Base-by-base conservation (phyloP, 2,329 filamentous ascomycete species). In the Furcasterigmium furcatum region DNA sequence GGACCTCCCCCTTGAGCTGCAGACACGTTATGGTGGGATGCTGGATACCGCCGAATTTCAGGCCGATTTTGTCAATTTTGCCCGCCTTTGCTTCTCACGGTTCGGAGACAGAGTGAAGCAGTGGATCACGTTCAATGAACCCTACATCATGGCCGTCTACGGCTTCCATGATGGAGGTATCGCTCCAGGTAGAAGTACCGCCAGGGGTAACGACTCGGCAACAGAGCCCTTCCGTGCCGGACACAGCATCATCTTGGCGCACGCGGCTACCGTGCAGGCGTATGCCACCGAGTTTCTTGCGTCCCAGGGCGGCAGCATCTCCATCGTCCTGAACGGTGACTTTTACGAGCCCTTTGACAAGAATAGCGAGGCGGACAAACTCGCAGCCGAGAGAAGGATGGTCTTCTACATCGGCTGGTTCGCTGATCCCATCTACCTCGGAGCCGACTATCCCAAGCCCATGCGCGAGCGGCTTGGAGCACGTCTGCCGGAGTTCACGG, bases 1-100 rank as follows among this genome's bases (percentile, higher is more conserved):
- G 81, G 82, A 86, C 48, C 49, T 65, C 0, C 66, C 66, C 0
- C 64, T 65, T 13, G 57, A 41, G 0, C 56, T 70, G 1, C 57
- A 69, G 25, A 61, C 67, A 19, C 54, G 64, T 0, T 69, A 70
- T 6, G 62, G 65, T 1, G 66, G 64, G 0, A 61, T 58, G 54
- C 34, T 68, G 5, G 53, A 67, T 29, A 58, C 58, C 6, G 52
- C 57, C 2, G 54, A 66, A 41, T 59, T 58, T 1, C 54, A 60
- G 13, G 52, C 52, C 6, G 66, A 68, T 45, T 67, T 68, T 44
- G 63, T 64, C 47, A 46, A 57, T 3, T 70, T 66, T 43, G 64
- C 67, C 0, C 52, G 62, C 3, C 41, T 69, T 2, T 66, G 64
- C 44, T 69, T 61, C 35, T 55, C 61, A 36, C 57, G 61, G 1